A percentile compares a stretch with the other conserved stretches of the same genome.
Evolutionary conservation across 2,329 filamentous ascomycete species (phyloP).

Genomic region (Cladophialophora psammophila): DNA sequence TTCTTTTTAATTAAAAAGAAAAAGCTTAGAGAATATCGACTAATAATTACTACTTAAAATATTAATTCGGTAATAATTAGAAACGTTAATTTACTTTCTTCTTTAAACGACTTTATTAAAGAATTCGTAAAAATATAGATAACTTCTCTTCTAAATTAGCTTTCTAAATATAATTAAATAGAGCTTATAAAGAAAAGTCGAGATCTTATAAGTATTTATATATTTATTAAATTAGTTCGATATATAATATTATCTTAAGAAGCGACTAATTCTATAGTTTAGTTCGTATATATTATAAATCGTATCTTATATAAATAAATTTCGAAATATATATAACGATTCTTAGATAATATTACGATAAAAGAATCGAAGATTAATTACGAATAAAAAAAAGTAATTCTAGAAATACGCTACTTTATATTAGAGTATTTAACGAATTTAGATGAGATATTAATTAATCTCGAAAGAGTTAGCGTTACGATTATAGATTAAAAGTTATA

Average conservation of each 20-base stretch:
- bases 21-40: background rate
- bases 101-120: background rate
- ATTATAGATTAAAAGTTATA: background rate
- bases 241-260: background rate
- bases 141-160: background rate
- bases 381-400: background rate
- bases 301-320: background rate
- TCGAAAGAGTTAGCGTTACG: background rate
- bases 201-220: slow-evolving; percentile 5
- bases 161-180: slow-evolving; percentile 8
- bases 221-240: background rate
- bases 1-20: slow-evolving; percentile 12
- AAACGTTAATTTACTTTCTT: background rate
- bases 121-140: background rate
- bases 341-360: background rate
- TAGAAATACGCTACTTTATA: background rate
- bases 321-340: background rate
- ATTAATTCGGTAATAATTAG: background rate
- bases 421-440: background rate
- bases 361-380: background rate
- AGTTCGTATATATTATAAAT: background rate
- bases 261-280: background rate
- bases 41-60: slow-evolving; percentile 4
- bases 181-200: background rate
- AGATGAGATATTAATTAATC: background rate